Conservation (phyloP, 2,329 filamentous ascomycete genomes). For the Verticillium tricorpus region DNA sequence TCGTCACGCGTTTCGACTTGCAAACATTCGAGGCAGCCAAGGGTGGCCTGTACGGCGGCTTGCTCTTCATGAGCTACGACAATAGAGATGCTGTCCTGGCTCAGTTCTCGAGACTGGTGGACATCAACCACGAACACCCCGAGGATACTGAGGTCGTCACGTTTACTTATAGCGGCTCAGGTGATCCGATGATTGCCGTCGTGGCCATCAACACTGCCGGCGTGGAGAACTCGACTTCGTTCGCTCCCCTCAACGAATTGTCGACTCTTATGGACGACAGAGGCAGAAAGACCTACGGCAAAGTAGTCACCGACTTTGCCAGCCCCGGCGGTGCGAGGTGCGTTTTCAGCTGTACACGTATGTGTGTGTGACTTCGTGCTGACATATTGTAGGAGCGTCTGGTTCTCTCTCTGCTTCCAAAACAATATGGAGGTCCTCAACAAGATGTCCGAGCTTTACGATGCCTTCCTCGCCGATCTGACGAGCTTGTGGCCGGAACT, state of each 20-base stretch:
- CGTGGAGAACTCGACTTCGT: neutral
- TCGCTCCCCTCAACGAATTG: neutral
- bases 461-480: neutral
- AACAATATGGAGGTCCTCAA: neutral
- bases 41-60: conserved; percentile 1
- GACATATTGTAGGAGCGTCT: conserved; percentile 1
- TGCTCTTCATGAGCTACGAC: conserved; percentile 2
- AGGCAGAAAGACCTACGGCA: neutral
- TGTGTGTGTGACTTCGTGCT: neutral
- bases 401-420: conserved; percentile 5
- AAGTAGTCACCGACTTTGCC: neutral
- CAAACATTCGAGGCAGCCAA: conserved; percentile 1
- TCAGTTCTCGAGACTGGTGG: neutral
- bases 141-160: neutral
- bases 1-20: conserved; percentile 20
- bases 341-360: neutral
- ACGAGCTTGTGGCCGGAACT: conserved; percentile 1
- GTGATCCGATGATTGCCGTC: neutral
- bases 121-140: neutral
- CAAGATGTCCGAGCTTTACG: neutral
- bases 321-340: neutral
- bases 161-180: neutral
- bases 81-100: neutral
- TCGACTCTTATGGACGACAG: neutral
- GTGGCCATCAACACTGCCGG: neutral